These are phyloP conservation scores for Solanum bukasovii DNA, from an alignment of 257 asterid genomes.

Conservation along the genomic window DNA sequence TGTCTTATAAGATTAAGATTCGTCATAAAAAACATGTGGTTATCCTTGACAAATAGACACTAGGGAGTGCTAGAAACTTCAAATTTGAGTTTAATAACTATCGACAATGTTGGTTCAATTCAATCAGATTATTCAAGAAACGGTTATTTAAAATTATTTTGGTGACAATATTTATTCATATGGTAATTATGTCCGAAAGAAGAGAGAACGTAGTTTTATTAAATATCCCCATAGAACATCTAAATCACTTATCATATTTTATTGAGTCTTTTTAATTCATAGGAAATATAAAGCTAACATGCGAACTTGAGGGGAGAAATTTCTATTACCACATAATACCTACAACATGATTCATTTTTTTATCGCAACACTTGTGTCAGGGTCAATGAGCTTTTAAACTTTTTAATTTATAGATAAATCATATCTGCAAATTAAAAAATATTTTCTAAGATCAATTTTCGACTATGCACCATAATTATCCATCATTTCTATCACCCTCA, in stretches of 20 bases:
- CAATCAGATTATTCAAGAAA: not conserved
- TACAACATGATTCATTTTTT: not conserved
- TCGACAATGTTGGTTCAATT: not conserved
- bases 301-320: not conserved
- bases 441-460: not conserved
- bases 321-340: not conserved
- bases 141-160: not conserved
- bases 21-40: not conserved
- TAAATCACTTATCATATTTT: too few relatives aligned
- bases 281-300: not conserved
- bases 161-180: not conserved
- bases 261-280: not conserved
- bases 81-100: not conserved
- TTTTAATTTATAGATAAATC: too few relatives aligned
- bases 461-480: not conserved
- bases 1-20: not conserved
- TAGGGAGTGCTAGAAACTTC: not conserved
- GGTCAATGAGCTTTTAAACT: not conserved
- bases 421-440: too few relatives aligned
- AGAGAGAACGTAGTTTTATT: not conserved
- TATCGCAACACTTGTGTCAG: not conserved
- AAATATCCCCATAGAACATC: not conserved
- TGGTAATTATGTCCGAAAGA: not conserved
- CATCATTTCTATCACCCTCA: not conserved
- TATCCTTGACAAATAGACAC: not conserved